phyloP scores from a whole-genome alignment of 2,329 filamentous ascomycete species.

The Calonectria leucothoes region DNA sequence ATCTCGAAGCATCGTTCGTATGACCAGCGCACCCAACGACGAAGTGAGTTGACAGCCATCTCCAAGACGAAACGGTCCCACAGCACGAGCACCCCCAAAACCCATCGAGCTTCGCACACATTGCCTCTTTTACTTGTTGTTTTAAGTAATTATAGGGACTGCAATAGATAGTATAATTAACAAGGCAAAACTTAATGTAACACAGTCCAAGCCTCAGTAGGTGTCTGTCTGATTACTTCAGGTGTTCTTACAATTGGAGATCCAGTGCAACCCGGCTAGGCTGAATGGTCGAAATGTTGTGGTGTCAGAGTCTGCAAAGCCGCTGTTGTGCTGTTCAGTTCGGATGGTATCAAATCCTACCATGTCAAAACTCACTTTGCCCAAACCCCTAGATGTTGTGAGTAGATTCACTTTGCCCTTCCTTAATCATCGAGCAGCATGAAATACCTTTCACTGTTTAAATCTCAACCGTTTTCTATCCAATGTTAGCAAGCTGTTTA shows the following conservation, averaged over 20 bases:
- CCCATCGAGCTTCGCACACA: no score
- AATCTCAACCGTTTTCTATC: slow-evolving; percentile 22
- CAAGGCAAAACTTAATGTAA: no score
- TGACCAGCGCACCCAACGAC: no score
- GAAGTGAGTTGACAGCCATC: no score
- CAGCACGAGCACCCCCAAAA: no score
- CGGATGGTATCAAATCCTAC: not conserved
- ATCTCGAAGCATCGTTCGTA: no score
- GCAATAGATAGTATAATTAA: no score
- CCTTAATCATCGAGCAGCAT: fast-evolving
- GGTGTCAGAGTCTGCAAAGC: slow-evolving; percentile 29
- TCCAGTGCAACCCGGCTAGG: slow-evolving; percentile 28
- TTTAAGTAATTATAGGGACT: no score
- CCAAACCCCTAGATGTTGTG: slow-evolving; percentile 15
- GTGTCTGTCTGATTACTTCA: no score
- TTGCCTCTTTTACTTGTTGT: no score
- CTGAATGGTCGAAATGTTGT: slow-evolving; percentile 31
- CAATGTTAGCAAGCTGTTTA: not conserved
- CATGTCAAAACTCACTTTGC: slow-evolving; percentile 16
- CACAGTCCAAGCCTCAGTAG: no score
- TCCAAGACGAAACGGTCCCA: no score
- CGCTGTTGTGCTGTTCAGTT: not conserved
- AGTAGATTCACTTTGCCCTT: fast-evolving
- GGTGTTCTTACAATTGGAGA: slow-evolving; percentile 25
- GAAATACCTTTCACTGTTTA: slow-evolving; percentile 30